Evolutionary conservation across 768 basidiomycete genomes (phyloP).

Genomic region (Tricholoma saponaceum): DNA sequence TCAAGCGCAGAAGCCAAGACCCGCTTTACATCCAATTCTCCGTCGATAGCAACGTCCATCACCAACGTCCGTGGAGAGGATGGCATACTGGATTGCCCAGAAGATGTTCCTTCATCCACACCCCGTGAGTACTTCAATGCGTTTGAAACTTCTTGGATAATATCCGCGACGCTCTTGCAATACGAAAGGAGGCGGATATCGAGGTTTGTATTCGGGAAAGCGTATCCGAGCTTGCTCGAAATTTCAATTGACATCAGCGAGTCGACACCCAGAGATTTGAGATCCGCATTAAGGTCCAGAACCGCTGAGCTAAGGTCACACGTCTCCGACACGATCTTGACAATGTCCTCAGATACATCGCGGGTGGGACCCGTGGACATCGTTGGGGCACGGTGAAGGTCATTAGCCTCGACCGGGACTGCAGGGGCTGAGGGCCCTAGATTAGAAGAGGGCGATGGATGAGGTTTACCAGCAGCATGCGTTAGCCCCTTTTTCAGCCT

Average conservation of each 20-base stretch:
- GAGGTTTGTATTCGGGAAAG: constrained; percentile 29
- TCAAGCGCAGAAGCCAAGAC: constrained; percentile 47
- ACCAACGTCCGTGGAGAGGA: constrained; percentile 39
- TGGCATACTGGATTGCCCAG: constrained; percentile 13
- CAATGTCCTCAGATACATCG: constrained; percentile 26
- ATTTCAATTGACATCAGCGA: constrained; percentile 64
- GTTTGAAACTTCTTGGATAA: constrained; percentile 25
- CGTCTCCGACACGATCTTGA: constrained; percentile 35
- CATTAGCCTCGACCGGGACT: not conserved
- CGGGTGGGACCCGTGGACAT: not conserved
- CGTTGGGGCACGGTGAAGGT: not conserved
- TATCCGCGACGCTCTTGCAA: constrained; percentile 33
- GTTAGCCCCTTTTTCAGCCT: constrained; percentile 45
- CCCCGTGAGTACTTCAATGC: constrained; percentile 3
- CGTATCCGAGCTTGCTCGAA: constrained; percentile 28
- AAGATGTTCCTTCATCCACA: constrained; percentile 2
- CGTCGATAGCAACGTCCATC: constrained; percentile 27
- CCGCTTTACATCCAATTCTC: constrained; percentile 25
- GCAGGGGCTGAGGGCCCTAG: not conserved
- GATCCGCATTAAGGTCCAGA: constrained; percentile 33
- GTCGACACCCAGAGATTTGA: constrained; percentile 57
- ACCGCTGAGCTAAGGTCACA: constrained; percentile 34
- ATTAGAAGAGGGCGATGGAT: not conserved
- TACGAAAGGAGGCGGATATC: constrained; percentile 25
- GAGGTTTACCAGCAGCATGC: constrained; percentile 22